These are phyloP conservation scores for Lunularia cruciata DNA, from an alignment of 225 moss, liverwort and hornwort genomes.

Conservation along the genomic window DNA sequence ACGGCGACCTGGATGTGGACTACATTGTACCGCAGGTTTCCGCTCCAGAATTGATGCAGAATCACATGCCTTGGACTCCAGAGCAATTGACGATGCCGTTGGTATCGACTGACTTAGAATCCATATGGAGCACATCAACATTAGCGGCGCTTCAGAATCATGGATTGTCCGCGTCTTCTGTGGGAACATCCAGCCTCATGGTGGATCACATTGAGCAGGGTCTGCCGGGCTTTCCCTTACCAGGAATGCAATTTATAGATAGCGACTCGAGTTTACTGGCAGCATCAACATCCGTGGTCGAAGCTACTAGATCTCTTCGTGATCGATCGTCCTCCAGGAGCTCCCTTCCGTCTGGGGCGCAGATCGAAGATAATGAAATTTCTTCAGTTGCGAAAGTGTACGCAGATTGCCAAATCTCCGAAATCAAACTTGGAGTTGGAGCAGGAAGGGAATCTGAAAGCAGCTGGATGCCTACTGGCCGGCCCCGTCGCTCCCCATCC, in stretches of 20 bases:
- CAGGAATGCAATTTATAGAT: constrained; percentile 11
- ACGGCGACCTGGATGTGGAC: constrained; percentile 15
- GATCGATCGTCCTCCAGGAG: constrained; percentile 33
- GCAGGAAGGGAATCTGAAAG: constrained; percentile 17
- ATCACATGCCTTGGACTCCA: constrained; percentile 16
- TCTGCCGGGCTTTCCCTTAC: constrained; percentile 10
- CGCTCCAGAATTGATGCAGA: constrained; percentile 10
- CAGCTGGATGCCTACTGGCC: constrained; percentile 3
- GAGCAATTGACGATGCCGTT: constrained; percentile 5
- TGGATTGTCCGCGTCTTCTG: constrained; percentile 18
- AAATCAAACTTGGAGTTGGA: neutral
- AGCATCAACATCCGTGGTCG: neutral
- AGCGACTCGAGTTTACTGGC: constrained; percentile 2
- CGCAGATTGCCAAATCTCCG: constrained; percentile 36
- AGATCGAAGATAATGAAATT: constrained; percentile 40
- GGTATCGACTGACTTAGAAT: constrained; percentile 22
- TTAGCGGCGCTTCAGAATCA: constrained; percentile 20
- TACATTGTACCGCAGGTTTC: constrained; percentile 8
- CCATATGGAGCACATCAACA: constrained; percentile 17
- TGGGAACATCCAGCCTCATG: constrained; percentile 21
- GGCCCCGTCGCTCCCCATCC: constrained; percentile 22
- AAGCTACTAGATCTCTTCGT: constrained; percentile 5
- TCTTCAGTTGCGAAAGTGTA: constrained; percentile 36
- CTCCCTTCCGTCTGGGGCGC: constrained; percentile 23
- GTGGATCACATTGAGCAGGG: constrained; percentile 12